These are phyloP conservation scores for Sporisorium iseilematis-ciliati DNA, from an alignment of 1,284 basidiomycete species.

Conservation along the genomic window DNA sequence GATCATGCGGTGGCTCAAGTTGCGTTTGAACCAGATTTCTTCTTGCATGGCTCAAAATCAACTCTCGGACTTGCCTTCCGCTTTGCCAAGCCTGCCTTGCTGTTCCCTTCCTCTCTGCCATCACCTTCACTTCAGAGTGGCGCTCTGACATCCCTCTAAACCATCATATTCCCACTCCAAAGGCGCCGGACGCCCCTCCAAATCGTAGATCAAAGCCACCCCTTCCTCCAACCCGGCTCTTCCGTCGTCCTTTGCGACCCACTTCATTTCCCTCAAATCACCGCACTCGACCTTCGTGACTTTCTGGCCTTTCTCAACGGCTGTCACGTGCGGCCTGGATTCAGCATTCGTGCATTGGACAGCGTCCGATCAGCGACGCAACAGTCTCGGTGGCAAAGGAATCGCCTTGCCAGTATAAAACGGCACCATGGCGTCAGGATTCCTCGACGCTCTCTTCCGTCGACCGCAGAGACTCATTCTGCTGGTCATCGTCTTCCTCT, in stretches of 20 bases:
- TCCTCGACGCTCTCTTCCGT: slow-evolving; percentile 55
- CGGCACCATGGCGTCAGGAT: slow-evolving; percentile 38
- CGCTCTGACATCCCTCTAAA: no score
- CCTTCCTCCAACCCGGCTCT: neutral
- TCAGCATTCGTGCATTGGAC: neutral
- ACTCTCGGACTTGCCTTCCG: no score
- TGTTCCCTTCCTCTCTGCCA: no score
- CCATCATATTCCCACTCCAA: neutral
- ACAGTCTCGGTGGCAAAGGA: neutral
- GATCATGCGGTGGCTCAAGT: no score
- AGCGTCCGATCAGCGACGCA: no score
- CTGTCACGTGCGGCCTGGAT: neutral
- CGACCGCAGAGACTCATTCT: slow-evolving; percentile 59
- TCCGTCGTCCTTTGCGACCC: slow-evolving; percentile 1
- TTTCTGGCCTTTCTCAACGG: no score
- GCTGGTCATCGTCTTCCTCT: slow-evolving; percentile 53
- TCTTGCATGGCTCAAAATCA: no score
- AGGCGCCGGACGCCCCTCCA: slow-evolving; percentile 14
- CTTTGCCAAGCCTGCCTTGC: no score
- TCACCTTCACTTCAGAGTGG: neutral
- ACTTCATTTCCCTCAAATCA: neutral
- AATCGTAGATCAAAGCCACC: neutral
- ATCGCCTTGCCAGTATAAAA: neutral
- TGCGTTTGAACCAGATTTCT: no score
- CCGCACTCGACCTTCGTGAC: neutral